phyloP scores from a whole-genome alignment of 1,139 yeast species.

The Lodderomyces orthopsilosis region DNA sequence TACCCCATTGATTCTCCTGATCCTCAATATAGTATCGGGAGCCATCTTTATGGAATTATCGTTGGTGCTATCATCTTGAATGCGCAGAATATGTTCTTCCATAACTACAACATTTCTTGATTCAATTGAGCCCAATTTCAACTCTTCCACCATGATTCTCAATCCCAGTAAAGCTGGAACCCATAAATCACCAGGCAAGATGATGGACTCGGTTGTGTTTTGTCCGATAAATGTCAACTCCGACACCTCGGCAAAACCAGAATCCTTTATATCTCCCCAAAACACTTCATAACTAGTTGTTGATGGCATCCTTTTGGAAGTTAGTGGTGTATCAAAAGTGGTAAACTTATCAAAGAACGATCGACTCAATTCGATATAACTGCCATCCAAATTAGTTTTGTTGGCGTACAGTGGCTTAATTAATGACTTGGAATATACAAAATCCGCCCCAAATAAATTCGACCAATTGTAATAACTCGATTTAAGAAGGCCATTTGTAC shows the following conservation, averaged over 20 bases:
- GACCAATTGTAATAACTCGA: conserved; percentile 37
- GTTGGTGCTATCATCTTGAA: conserved; percentile 9
- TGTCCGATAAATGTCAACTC: conserved; percentile 17
- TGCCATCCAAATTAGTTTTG: conserved; percentile 21
- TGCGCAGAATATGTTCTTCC: conserved; percentile 20
- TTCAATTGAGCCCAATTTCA: conserved; percentile 34
- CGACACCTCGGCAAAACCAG: conserved; percentile 24
- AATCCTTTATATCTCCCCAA: conserved; percentile 30
- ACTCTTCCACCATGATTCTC: conserved; percentile 37
- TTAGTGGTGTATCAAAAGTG: conserved; percentile 20
- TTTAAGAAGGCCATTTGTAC: conserved; percentile 19
- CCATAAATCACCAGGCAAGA: conserved; percentile 28
- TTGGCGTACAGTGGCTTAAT: conserved; percentile 33
- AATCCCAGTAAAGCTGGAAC: conserved; percentile 34
- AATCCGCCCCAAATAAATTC: conserved; percentile 41
- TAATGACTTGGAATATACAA: conserved; percentile 30
- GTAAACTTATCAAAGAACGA: conserved; percentile 30
- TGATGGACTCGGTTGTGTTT: background rate
- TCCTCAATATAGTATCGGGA: conserved; percentile 22
- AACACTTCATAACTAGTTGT: conserved; percentile 29
- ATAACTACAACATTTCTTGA: conserved; percentile 23
- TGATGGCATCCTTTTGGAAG: conserved; percentile 27
- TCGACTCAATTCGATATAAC: conserved; percentile 31
- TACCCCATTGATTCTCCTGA: conserved; percentile 37
- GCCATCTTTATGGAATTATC: conserved; percentile 1